phyloP scores from a whole-genome alignment of 177 flowering plant species.

The Vitis hybrid region DNA sequence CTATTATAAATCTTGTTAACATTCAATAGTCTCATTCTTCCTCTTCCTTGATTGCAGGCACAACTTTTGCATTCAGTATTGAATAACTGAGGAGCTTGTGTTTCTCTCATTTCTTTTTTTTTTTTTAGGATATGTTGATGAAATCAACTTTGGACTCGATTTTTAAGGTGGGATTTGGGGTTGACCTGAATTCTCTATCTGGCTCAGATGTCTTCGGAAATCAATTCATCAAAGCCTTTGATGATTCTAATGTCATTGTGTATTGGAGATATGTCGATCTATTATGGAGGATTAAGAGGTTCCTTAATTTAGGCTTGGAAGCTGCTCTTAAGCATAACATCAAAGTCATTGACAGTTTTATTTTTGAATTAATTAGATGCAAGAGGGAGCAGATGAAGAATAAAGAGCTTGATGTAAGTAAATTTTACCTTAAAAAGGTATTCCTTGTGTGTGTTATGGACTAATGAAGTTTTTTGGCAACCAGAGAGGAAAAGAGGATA shows the following conservation, averaged over 20 bases:
- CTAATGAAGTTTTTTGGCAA: neutral
- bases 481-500: constrained; percentile 19
- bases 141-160: constrained; percentile 15
- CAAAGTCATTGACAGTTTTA: constrained; percentile 19
- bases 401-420: neutral
- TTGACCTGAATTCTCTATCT: constrained; percentile 7
- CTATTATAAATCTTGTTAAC: too few relatives aligned
- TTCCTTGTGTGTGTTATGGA: neutral
- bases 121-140: constrained; percentile 13
- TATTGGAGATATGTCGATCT: constrained; percentile 25
- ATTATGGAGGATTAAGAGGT: constrained; percentile 26
- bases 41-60: too few relatives aligned
- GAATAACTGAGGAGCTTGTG: too few relatives aligned
- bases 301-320: constrained; percentile 23
- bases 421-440: neutral
- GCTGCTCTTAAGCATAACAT: constrained; percentile 21
- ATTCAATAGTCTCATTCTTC: too few relatives aligned
- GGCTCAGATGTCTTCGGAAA: constrained; percentile 2
- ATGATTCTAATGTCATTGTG: constrained; percentile 8
- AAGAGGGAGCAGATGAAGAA: constrained; percentile 10
- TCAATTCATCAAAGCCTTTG: constrained; percentile 13
- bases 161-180: constrained; percentile 15
- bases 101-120: neutral
- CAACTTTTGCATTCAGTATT: too few relatives aligned
- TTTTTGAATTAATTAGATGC: constrained; percentile 6